Evolutionary conservation across 768 basidiomycete species (phyloP), one percentile per base, ranked within the genome.

Genomic region (Termitomyces sp.): DNA sequence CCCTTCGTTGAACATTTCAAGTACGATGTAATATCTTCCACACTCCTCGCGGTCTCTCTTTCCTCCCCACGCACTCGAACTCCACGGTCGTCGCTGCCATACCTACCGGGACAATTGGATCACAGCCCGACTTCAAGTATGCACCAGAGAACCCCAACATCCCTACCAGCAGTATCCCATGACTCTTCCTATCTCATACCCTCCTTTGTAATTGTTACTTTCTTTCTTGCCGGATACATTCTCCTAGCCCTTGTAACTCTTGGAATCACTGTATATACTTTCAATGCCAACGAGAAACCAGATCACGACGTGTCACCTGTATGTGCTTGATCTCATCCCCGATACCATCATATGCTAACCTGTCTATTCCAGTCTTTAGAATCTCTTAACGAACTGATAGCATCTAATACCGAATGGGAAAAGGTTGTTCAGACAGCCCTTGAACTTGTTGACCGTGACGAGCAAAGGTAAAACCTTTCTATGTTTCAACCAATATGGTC

Each of bases 21-120:
- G 66, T 91, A 91, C 76, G 83, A 82, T 56, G 81, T 91, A 3
- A 90, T 91, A 56, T 89, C 89, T 3, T 91, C 89, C 2, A 83
- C 88, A 7, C 74, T 91, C 9, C 76, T 91, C n/a, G 81, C 87
- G 7, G 60, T 50, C 73, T 85, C 53, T 63, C 83, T 38, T 60
- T 79, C 29, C 69, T 79, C 59, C 60, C 67, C 50, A 42, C 69
- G 60, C 53, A 62, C 54, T 13, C 68, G 60, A 68, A 76, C 36
- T 65, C 69, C 40, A 62, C 71, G 51, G 53, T 68, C 70, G n/a
- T 64, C 71, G 6, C 63, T 83, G 54, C 81, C 83, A 16, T 13
- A 22, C 12, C 16, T 56, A 20, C 54, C 54, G 15, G 81, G 83
- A 1, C 75, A 75, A 38, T 70, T 84, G 52, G 63, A 59, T 11